Percentiles rank a stretch among this genome's conserved stretches.
phyloP scores from a whole-genome alignment of 192 early-diverging fungal genomes.

The Backusella liffmaniae region DNA sequence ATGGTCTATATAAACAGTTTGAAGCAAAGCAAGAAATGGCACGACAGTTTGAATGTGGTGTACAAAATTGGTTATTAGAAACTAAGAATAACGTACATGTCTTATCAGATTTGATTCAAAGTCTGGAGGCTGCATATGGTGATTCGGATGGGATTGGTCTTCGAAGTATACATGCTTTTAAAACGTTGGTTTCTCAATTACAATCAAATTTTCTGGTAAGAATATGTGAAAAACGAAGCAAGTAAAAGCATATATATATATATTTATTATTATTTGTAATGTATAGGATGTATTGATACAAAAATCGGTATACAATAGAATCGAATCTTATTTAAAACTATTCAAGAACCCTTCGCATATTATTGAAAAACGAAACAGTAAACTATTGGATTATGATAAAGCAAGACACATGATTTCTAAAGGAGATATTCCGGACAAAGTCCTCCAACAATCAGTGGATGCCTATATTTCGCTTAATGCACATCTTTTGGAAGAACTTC shows the following conservation, averaged over 20 bases:
- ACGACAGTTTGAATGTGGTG: constrained; percentile 45
- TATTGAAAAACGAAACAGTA: constrained; percentile 71
- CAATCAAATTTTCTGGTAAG: background rate
- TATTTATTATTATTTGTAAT: background rate
- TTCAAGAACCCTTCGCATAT: constrained; percentile 67
- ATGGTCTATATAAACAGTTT: constrained; percentile 55
- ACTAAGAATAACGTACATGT: constrained; percentile 58
- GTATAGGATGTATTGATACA: constrained; percentile 19
- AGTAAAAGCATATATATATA: no score
- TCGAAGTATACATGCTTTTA: constrained; percentile 32
- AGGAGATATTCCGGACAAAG: constrained; percentile 65
- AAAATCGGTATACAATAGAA: constrained; percentile 38
- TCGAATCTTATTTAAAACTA: constrained; percentile 47
- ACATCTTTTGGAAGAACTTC: constrained; percentile 73
- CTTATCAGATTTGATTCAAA: constrained; percentile 47
- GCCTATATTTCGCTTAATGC: constrained; percentile 66
- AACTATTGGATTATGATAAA: constrained; percentile 71
- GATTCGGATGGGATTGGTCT: constrained; percentile 31
- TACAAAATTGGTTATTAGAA: constrained; percentile 45
- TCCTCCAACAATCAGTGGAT: constrained; percentile 62
- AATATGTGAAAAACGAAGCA: background rate
- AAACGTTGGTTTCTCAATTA: constrained; percentile 34
- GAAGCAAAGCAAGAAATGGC: constrained; percentile 51
- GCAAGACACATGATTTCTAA: constrained; percentile 55
- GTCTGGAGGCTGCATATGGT: constrained; percentile 58